Conservation (phyloP, 768 basidiomycete species). For the Mycena epipterygia region DNA sequence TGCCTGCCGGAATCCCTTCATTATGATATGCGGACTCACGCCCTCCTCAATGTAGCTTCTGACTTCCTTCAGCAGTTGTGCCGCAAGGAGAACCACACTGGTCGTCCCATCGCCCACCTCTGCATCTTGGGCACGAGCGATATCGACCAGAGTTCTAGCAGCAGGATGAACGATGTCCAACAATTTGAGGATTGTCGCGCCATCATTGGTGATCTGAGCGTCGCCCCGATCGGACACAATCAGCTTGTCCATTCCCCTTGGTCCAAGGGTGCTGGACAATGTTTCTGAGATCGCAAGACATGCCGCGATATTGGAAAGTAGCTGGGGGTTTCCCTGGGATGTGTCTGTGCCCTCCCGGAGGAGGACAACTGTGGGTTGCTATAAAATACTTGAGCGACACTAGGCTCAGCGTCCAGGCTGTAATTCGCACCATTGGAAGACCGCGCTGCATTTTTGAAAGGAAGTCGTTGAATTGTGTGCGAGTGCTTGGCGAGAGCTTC, state of each 20-base stretch:
- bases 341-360: slow-evolving; percentile 96
- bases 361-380: slow-evolving; percentile 99
- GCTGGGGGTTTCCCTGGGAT: slow-evolving; percentile 92
- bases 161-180: slow-evolving; percentile 99
- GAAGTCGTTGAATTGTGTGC: slow-evolving; percentile 16
- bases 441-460: slow-evolving; percentile 83
- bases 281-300: slow-evolving; percentile 95
- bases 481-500: background rate
- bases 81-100: slow-evolving; percentile 93
- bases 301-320: slow-evolving; percentile 96
- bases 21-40: slow-evolving; percentile 96
- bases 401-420: background rate
- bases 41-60: slow-evolving; percentile 95
- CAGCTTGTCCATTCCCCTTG: slow-evolving; percentile 98
- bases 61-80: slow-evolving; percentile 94
- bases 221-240: slow-evolving; percentile 95
- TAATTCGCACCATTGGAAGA: slow-evolving; percentile 75
- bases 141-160: slow-evolving; percentile 97
- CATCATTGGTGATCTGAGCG: slow-evolving; percentile 99
- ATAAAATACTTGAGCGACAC: slow-evolving; percentile 38
- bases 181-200: slow-evolving; percentile 97
- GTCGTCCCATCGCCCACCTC: slow-evolving; percentile 99
- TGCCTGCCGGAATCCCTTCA: slow-evolving; percentile 95
- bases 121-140: slow-evolving; percentile 97
- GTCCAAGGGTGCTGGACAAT: slow-evolving; percentile 95